Percentiles rank a stretch among this genome's conserved stretches.
Conservation (phyloP, 495 filamentous ascomycete species). For the Astrothelium macrocarpum region DNA sequence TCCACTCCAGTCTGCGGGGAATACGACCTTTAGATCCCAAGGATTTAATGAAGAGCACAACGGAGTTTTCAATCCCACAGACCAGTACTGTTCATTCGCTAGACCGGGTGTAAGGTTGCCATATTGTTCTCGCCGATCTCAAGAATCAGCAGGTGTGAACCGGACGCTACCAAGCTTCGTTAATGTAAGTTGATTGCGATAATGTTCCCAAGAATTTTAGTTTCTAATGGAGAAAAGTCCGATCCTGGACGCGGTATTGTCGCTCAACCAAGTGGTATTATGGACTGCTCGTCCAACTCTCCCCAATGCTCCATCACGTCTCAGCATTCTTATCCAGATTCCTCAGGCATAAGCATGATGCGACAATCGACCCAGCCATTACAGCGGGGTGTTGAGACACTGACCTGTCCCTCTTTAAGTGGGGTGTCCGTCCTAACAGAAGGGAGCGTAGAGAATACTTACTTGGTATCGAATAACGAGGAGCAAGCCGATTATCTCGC, state of each 20-base stretch:
- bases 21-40: background rate
- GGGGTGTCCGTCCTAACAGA: background rate
- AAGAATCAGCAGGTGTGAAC: background rate
- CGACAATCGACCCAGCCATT: background rate
- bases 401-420: background rate
- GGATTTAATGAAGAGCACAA: background rate
- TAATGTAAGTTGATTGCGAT: background rate
- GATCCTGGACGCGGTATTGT: background rate
- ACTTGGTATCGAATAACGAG: background rate
- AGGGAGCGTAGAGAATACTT: background rate
- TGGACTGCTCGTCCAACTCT: constrained; percentile 11
- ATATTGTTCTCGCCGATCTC: background rate
- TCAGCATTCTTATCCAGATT: background rate
- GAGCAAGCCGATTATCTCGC: background rate
- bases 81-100: background rate
- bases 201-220: background rate
- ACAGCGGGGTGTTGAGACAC: background rate
- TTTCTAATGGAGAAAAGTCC: background rate
- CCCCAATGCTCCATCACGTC: constrained; percentile 25
- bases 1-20: background rate
- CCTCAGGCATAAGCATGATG: background rate
- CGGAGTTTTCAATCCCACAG: background rate
- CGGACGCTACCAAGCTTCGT: background rate
- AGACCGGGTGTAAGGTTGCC: background rate
- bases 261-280: background rate